These are phyloP conservation scores for Mycena capillaripes DNA, from an alignment of 768 basidiomycete genomes.

Conservation along the genomic window DNA sequence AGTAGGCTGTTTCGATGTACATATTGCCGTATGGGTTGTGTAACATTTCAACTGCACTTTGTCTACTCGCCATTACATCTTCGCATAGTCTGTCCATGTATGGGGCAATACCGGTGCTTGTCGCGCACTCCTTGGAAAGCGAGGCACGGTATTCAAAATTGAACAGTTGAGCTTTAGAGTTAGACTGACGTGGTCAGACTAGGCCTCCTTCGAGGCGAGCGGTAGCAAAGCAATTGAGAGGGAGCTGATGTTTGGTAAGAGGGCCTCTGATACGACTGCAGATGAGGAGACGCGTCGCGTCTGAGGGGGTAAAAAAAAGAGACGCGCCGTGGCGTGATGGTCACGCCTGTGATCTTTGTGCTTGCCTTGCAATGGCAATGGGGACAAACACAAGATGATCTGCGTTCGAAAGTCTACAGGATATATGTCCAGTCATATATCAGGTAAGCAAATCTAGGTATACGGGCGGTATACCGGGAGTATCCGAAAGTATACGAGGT, in stretches of 20 bases:
- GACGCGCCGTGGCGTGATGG: no score
- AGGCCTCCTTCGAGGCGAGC: neutral
- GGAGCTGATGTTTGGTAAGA: neutral
- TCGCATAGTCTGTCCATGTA: constrained; percentile 2
- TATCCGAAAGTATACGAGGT: no score
- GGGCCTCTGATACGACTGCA: neutral
- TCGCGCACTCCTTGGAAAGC: neutral
- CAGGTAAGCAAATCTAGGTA: no score
- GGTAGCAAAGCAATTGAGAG: neutral
- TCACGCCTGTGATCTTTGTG: no score
- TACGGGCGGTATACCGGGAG: no score
- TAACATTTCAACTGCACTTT: constrained; percentile 5
- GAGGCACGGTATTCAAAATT: neutral
- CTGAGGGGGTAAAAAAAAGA: no score
- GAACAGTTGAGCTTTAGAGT: neutral
- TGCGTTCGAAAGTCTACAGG: no score
- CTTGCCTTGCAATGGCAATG: no score
- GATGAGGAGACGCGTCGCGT: no score
- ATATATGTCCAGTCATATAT: no score
- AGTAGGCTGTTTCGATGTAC: neutral
- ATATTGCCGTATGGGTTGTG: neutral
- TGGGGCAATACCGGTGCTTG: neutral
- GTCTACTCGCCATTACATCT: neutral
- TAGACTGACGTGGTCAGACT: constrained; percentile 14
- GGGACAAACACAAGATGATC: no score